phyloP scores from a whole-genome alignment of 768 basidiomycete species.

The Rhodotorula sphaerocarpa region DNA sequence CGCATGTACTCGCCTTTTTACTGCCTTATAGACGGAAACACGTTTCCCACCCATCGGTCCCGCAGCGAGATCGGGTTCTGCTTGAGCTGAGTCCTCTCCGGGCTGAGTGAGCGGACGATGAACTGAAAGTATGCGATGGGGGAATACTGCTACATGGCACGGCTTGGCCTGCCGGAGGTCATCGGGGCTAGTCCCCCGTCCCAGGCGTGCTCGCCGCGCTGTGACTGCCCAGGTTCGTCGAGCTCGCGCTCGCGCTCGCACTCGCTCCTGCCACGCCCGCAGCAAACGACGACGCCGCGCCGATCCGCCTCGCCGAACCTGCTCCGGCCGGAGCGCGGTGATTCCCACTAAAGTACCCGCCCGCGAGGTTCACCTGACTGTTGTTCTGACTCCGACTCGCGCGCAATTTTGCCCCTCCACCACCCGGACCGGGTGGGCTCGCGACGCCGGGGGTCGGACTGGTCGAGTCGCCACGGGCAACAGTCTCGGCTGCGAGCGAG shows the following conservation, averaged over 20 bases:
- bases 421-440: not conserved
- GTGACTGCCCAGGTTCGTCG: slow-evolving; percentile 1
- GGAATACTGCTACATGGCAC: too few relatives aligned
- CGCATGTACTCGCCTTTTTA: too few relatives aligned
- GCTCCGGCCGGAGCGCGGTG: not conserved
- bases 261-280: too few relatives aligned
- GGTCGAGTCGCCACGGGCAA: not conserved
- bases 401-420: slow-evolving; percentile 27
- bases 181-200: not conserved
- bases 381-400: slow-evolving; percentile 23
- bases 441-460: not conserved
- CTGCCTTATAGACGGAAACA: too few relatives aligned
- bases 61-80: too few relatives aligned
- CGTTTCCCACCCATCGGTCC: too few relatives aligned
- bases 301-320: not conserved
- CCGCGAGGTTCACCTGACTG: slow-evolving; percentile 23
- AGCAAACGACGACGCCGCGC: too few relatives aligned
- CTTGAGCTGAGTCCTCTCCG: too few relatives aligned
- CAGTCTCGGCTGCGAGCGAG: not conserved
- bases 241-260: slow-evolving; percentile 3
- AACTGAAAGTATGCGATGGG: too few relatives aligned
- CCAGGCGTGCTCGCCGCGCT: not conserved
- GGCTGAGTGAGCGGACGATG: too few relatives aligned
- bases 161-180: too few relatives aligned
- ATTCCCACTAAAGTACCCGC: slow-evolving; percentile 12